A percentile compares a stretch with the other conserved stretches of the same genome.
Evolutionary conservation across 1,139 yeast genomes (phyloP).

Genomic region (Torulaspora globosa): DNA sequence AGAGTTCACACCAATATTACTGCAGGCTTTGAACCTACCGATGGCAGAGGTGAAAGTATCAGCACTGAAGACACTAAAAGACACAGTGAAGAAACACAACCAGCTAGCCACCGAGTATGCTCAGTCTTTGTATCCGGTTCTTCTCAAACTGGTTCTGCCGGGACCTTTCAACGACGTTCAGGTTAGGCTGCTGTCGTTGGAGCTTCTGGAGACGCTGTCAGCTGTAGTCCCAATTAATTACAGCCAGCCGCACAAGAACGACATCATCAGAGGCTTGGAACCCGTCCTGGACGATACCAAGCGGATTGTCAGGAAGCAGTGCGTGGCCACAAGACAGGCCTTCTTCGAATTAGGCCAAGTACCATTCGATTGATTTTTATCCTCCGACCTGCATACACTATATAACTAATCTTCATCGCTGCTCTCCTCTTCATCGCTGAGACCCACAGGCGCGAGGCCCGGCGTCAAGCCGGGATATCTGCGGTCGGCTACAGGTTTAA

Average conservation of each 20-base stretch:
- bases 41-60: constrained; percentile 53
- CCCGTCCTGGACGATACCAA: constrained; percentile 66
- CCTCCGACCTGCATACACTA: background rate
- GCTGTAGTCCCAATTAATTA: constrained; percentile 39
- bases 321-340: constrained; percentile 74
- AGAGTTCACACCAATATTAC: constrained; percentile 62
- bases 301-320: constrained; percentile 68
- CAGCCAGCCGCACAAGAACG: constrained; percentile 51
- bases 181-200: constrained; percentile 56
- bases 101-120: constrained; percentile 51
- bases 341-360: constrained; percentile 51
- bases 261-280: constrained; percentile 48
- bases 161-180: constrained; percentile 36
- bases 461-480: constrained; percentile 75
- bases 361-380: constrained; percentile 26
- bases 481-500: constrained; percentile 26
- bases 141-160: constrained; percentile 43
- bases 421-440: constrained; percentile 44
- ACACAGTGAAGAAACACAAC: constrained; percentile 53
- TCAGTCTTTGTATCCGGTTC: constrained; percentile 52
- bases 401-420: constrained; percentile 28
- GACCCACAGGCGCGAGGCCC: constrained; percentile 86
- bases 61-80: constrained; percentile 51
- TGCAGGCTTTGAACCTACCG: constrained; percentile 57
- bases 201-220: constrained; percentile 51